These are phyloP conservation scores for Chaetomidium leptoderma DNA, from an alignment of 495 filamentous ascomycete genomes.

Conservation along the genomic window DNA sequence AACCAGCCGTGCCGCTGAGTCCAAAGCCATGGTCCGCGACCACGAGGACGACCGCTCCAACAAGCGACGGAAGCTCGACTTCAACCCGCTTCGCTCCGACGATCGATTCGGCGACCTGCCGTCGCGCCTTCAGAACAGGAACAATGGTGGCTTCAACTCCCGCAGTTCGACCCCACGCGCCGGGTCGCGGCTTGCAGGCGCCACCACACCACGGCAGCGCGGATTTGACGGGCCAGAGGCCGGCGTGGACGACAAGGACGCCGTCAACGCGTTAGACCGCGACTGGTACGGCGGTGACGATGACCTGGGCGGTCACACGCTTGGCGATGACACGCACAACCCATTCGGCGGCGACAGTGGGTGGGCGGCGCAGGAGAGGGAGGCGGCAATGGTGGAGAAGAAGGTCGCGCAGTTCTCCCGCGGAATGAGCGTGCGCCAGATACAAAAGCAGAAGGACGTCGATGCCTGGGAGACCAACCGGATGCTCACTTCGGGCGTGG, in stretches of 20 bases:
- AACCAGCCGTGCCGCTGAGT: neutral
- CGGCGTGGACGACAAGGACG: constrained; percentile 41
- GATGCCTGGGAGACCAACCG: constrained; percentile 99
- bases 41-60: constrained; percentile 49
- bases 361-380: constrained; percentile 65
- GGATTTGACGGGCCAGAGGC: constrained; percentile 54
- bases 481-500: constrained; percentile 94
- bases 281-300: constrained; percentile 86
- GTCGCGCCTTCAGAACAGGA: constrained; percentile 36
- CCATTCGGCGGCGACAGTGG: constrained; percentile 52
- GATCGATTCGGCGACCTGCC: constrained; percentile 57
- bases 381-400: constrained; percentile 67
- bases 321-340: constrained; percentile 69
- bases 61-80: constrained; percentile 61
- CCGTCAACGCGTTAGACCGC: constrained; percentile 66
- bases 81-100: constrained; percentile 51
- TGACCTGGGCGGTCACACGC: constrained; percentile 60
- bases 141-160: constrained; percentile 36
- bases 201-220: constrained; percentile 47
- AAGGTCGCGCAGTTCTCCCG: constrained; percentile 58
- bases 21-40: constrained; percentile 24
- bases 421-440: constrained; percentile 60
- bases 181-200: constrained; percentile 36
- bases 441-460: constrained; percentile 86
- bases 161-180: constrained; percentile 48